Evolutionary conservation across 2,329 filamentous ascomycete species (phyloP), one percentile per base, ranked within the genome.

Genomic region (Paracoccidioides lutzii): DNA sequence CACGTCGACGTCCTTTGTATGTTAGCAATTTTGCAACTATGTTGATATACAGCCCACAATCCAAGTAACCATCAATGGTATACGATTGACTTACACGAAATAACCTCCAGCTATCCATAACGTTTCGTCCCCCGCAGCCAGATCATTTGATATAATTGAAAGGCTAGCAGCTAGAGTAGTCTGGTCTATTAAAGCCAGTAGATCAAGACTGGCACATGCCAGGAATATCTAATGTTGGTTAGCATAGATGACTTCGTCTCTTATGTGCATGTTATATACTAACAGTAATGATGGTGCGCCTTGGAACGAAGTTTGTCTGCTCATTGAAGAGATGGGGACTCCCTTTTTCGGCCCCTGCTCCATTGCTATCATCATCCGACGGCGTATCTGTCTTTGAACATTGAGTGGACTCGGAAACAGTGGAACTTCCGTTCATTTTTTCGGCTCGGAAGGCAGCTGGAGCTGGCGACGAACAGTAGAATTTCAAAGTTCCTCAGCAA

Each of bases 1-100:
- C 77, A 78, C 0, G 82, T 84, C 8, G 82, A 85, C 0, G 87
- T 88, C 37, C 90, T 77, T 48, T 85, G 58, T 85, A 88, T 1
- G 83, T 79, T 0, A 22, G n/a, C 5, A 33, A 35, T 35, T 85
- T 88, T 3, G 30, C 45, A 83, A 85, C 5, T 88, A 86, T 9
- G 83, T 84, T 83, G 87, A 87, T 67, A 87, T 81, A 83, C 86
- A 57, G 87, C 14, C 5, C n/a, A 35, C n/a, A 35, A 33, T 35
- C 5, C 30, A 6, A 8, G 32, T 48, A 35, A 33, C 32, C 1
- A n/a, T 2, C 28, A 8, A 2, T 30, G 30, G 3, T 46, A 46
- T 22, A 46, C 32, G 8, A 12, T 22, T 86, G 57, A 84, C 84
- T 5, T 58, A 77, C 76, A 81, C 76, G 63, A 81, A 81, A 53